These are phyloP conservation scores for Linnemannia hyalina DNA, from an alignment of 192 early-diverging fungal genomes.

Conservation along the genomic window DNA sequence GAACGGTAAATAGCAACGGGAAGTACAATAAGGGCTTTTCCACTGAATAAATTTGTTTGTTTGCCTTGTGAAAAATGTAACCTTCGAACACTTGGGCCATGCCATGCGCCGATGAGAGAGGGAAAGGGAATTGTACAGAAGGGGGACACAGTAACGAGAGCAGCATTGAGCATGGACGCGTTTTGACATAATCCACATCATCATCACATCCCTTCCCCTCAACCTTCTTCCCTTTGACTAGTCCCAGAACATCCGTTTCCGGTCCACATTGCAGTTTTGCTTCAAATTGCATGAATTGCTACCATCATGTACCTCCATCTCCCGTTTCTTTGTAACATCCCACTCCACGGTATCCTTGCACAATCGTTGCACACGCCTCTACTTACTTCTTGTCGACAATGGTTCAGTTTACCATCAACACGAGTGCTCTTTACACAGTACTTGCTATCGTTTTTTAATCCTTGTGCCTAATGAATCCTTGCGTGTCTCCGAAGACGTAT, in stretches of 20 bases:
- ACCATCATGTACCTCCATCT: background rate
- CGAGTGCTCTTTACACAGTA: background rate
- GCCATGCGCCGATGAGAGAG: slow-evolving; percentile 26
- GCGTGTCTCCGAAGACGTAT: background rate
- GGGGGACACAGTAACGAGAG: background rate
- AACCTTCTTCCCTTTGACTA: background rate
- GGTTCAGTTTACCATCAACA: background rate
- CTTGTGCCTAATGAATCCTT: background rate
- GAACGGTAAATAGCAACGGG: background rate
- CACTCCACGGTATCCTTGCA: slow-evolving; percentile 42
- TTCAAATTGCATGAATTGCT: background rate
- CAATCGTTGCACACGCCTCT: background rate
- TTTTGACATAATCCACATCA: slow-evolving; percentile 9
- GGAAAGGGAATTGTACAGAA: background rate
- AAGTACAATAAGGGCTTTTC: background rate
- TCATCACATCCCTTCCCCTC: background rate
- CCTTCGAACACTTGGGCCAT: slow-evolving; percentile 35
- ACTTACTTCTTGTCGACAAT: too few relatives aligned
- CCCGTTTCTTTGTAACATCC: background rate
- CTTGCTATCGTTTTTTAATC: background rate
- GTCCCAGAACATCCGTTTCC: background rate
- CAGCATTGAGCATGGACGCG: background rate
- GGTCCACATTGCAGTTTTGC: background rate
- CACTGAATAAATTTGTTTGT: background rate
- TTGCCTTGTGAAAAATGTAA: slow-evolving; percentile 36